A percentile compares a stretch with the other conserved stretches of the same genome.
Evolutionary conservation across 371 early-diverging fungal genomes (phyloP).

Genomic region (Zychaea mexicana): DNA sequence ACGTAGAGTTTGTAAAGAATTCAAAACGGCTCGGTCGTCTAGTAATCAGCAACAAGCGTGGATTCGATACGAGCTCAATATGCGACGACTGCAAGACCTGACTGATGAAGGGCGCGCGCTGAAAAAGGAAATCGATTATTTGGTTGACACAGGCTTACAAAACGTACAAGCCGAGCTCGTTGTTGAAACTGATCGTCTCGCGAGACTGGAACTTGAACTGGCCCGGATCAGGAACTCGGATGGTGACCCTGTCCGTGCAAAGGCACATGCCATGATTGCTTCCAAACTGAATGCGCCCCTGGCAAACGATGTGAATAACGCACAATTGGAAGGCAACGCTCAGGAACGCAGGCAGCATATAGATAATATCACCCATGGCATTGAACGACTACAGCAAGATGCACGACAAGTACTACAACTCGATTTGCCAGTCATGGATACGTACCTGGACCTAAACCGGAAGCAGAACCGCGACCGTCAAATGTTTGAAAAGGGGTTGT

Average conservation of each 20-base stretch:
- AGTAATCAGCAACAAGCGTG: constrained; percentile 12
- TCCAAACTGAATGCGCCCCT: not conserved
- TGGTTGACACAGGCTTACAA: constrained; percentile 26
- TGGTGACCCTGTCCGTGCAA: not conserved
- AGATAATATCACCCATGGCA: not conserved
- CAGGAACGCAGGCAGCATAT: not conserved
- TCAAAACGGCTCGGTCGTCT: constrained; percentile 13
- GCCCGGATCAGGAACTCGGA: constrained; percentile 10
- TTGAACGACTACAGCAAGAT: not conserved
- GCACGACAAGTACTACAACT: not conserved
- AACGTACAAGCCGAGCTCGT: constrained; percentile 18
- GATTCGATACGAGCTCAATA: constrained; percentile 34
- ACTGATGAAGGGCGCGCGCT: constrained; percentile 30
- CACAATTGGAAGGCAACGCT: too few species aligned
- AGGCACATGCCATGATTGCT: not conserved
- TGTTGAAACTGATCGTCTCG: constrained; percentile 26
- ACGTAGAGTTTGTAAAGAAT: constrained; percentile 18
- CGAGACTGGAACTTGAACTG: constrained; percentile 13
- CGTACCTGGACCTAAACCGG: not conserved
- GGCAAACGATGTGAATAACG: not conserved
- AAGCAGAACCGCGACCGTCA: constrained; percentile 27
- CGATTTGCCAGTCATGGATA: constrained; percentile 4
- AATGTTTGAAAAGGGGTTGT: constrained; percentile 52
- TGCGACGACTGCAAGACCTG: constrained; percentile 34
- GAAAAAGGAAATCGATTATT: constrained; percentile 39